Base-by-base conservation (phyloP, 2,329 filamentous ascomycete species). In the Phaeophleospora eucalypticola region DNA sequence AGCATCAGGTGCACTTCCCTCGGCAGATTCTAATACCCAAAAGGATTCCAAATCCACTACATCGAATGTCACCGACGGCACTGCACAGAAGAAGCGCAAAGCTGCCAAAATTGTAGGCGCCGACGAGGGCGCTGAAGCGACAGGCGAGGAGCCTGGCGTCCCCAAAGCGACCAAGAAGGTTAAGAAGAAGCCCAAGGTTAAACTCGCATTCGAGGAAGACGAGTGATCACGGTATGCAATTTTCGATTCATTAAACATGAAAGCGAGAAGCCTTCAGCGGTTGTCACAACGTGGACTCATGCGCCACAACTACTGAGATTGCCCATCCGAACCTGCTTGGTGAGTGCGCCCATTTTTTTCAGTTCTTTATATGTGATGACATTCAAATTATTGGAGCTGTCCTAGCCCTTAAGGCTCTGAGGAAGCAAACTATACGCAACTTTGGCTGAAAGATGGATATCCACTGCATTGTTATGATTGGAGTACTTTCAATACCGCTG, bases 151-250 rank as follows among this genome's bases (percentile, higher is more conserved):
- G 17, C 20, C 18, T 3, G 38, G 42, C 24, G 21, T 43, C 8
- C 14, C 24, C 8, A 62, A 60, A 40, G 29, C 56, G 8, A 43
- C 43, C 6, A 64, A 66, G 50, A 67, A 64, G 45, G 41, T 52
- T 17, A 65, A 61, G 57, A 66, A 63, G 52, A 66, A 65, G 45
- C 37, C 52, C 3, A 66, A 66, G 47, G 59, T 67, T 49, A 67
- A 65, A 46, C 57, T 68, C 9, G 60, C 63, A 2, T 68, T 68
- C 43, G 60, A 62, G 18, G 58, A 65, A n/a, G 62, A 62, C 15
- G 62, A 62, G 8, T 57, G 44, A 14, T 52, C 44, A n/a, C 48
- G 47, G n/a, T n/a, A n/a, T n/a, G n/a, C n/a, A n/a, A n/a, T n/a
- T n/a, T n/a, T n/a, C n/a, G n/a, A n/a, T n/a, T n/a, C n/a, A n/a